Percentiles rank a stretch among this genome's conserved stretches.
phyloP scores from a whole-genome alignment of 2,329 filamentous ascomycete genomes.

The Cordyceps tenuipes region DNA sequence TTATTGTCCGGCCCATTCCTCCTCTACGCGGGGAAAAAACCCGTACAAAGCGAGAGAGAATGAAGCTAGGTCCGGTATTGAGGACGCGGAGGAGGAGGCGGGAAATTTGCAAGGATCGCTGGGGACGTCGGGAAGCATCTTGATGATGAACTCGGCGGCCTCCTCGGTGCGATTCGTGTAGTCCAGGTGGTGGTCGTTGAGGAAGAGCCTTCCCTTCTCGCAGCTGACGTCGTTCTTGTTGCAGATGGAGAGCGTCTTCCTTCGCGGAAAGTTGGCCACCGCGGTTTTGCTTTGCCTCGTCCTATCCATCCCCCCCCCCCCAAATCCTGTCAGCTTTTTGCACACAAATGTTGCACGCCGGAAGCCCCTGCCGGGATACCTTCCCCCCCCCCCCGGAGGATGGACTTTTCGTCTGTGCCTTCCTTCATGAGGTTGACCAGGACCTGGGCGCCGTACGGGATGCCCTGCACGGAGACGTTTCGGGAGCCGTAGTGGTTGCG shows the following conservation, averaged over 20 bases:
- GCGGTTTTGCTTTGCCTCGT: slow-evolving; percentile 25
- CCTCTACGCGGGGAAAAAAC: too few relatives aligned
- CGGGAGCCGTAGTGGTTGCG: slow-evolving; percentile 16
- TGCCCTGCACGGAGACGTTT: slow-evolving; percentile 17
- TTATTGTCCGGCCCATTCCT: too few relatives aligned
- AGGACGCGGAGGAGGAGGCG: too few relatives aligned
- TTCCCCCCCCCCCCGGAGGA: too few relatives aligned
- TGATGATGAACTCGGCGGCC: slow-evolving; percentile 2
- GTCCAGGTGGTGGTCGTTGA: slow-evolving; percentile 28
- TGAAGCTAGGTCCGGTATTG: too few relatives aligned
- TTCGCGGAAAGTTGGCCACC: slow-evolving; percentile 26
- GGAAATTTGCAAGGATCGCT: background rate
- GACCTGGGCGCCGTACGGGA: slow-evolving; percentile 29
- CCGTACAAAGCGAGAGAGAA: too few relatives aligned
- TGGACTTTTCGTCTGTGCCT: slow-evolving; percentile 24
- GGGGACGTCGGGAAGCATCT: background rate
- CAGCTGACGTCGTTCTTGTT: slow-evolving; percentile 31
- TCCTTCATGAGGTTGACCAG: slow-evolving; percentile 23
- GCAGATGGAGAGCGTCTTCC: slow-evolving; percentile 33
- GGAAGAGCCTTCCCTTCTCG: slow-evolving; percentile 22
- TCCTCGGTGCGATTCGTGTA: slow-evolving; percentile 25
- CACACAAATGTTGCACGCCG: too few relatives aligned
- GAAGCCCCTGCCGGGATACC: too few relatives aligned
- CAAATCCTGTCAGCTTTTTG: too few relatives aligned
- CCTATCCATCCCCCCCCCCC: background rate